phyloP scores from a whole-genome alignment of 495 filamentous ascomycete genomes.

The Aspergillus mulundensis region DNA sequence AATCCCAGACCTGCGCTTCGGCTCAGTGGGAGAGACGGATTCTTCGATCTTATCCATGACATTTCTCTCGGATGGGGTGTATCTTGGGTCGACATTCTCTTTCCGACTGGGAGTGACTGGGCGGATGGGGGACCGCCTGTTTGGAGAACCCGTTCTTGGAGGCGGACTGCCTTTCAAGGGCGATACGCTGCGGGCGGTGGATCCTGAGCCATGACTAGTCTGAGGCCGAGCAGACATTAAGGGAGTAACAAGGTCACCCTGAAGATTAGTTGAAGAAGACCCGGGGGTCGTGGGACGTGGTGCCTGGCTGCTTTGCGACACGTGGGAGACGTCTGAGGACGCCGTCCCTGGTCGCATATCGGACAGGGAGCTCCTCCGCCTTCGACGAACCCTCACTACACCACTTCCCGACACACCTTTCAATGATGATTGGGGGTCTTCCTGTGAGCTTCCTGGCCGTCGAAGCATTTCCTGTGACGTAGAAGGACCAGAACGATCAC shows the following conservation, averaged over 20 bases:
- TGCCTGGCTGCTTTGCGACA: constrained; percentile 33
- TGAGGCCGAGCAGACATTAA: constrained; percentile 31
- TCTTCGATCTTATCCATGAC: constrained; percentile 35
- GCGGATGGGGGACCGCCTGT: constrained; percentile 37
- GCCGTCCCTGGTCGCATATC: constrained; percentile 68
- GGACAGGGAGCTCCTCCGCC: constrained; percentile 86
- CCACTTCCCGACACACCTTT: constrained; percentile 32
- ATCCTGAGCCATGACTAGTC: constrained; percentile 31
- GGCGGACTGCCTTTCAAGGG: constrained; percentile 32
- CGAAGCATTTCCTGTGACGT: constrained; percentile 39
- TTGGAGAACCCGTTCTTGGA: constrained; percentile 30
- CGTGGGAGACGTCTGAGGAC: constrained; percentile 30
- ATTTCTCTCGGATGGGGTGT: constrained; percentile 29
- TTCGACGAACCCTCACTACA: constrained; percentile 55
- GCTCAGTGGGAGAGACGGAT: constrained; percentile 37
- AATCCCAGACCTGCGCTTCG: constrained; percentile 48
- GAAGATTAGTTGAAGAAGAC: constrained; percentile 26
- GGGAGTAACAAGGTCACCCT: constrained; percentile 29
- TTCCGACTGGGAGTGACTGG: constrained; percentile 51
- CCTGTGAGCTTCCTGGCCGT: constrained; percentile 46
- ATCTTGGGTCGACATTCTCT: constrained; percentile 49
- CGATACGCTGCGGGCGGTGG: constrained; percentile 30
- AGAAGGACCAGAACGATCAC: constrained; percentile 56
- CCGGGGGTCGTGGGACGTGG: constrained; percentile 35
- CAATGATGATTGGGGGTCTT: constrained; percentile 34